Percentiles rank a stretch among this genome's conserved stretches.
Evolutionary conservation across 768 basidiomycete species (phyloP).

Genomic region (Phlebiopsis gigantea): DNA sequence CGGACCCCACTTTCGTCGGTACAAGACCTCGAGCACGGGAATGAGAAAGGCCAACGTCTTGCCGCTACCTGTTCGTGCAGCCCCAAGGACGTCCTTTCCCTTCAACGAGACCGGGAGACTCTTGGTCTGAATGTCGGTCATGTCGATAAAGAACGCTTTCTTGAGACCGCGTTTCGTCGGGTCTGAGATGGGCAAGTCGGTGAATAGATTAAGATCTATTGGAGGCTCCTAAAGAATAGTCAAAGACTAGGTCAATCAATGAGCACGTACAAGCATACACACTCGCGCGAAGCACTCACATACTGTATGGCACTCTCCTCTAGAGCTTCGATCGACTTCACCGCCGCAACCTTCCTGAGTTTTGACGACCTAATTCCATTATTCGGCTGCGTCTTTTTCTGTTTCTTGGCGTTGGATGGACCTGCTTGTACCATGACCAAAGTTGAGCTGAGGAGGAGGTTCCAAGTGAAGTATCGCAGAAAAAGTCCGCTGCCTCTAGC

Average conservation of each 20-base stretch:
- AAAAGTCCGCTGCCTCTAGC: not conserved
- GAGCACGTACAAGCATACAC: conserved; percentile 7
- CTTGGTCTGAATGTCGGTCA: conserved; percentile 75
- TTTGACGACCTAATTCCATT: conserved; percentile 24
- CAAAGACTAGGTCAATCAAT: conserved; percentile 15
- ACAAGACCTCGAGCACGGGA: conserved; percentile 59
- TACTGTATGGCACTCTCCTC: conserved; percentile 45
- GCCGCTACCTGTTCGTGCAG: conserved; percentile 67
- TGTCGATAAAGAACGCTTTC: conserved; percentile 78
- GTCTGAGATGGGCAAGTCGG: conserved; percentile 74
- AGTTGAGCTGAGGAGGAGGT: not conserved
- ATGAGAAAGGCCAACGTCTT: conserved; percentile 73
- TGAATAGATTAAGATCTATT: conserved; percentile 51
- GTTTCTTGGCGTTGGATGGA: conserved; percentile 2
- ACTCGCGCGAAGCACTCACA: conserved; percentile 32
- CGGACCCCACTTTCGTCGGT: conserved; percentile 65
- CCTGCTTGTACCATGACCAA: conserved; percentile 12
- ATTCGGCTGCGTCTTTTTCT: conserved; percentile 7
- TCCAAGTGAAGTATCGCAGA: not conserved
- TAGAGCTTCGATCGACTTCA: conserved; percentile 45
- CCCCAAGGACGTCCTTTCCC: conserved; percentile 62
- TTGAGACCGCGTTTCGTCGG: conserved; percentile 80
- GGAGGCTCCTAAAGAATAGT: conserved; percentile 39
- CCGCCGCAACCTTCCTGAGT: conserved; percentile 39
- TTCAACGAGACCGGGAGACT: conserved; percentile 57